A percentile compares a stretch with the other conserved stretches of the same genome.
phyloP scores from a whole-genome alignment of 208 protist species.

The Perkinsela sp. region DNA sequence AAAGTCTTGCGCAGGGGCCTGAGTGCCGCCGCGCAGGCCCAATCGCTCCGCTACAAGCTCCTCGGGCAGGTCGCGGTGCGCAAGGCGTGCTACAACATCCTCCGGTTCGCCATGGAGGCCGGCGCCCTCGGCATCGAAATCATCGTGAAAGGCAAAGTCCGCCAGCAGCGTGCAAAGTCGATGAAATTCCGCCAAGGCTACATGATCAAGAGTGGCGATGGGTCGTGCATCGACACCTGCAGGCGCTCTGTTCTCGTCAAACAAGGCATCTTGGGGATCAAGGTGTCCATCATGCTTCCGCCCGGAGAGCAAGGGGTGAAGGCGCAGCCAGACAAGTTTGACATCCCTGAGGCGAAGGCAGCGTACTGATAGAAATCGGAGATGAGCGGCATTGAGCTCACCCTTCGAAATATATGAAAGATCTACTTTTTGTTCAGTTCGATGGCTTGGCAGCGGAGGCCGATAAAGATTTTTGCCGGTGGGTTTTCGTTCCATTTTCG shows the following conservation, averaged over 20 bases:
- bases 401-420: no score
- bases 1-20: slow-evolving; percentile 83
- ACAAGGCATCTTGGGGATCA: slow-evolving; percentile 90
- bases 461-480: no score
- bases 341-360: slow-evolving; percentile 6
- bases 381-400: no score
- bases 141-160: slow-evolving; percentile 93
- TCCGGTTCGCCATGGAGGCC: slow-evolving; percentile 92
- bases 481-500: no score
- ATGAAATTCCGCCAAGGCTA: slow-evolving; percentile 99
- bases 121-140: slow-evolving; percentile 95
- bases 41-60: slow-evolving; percentile 93
- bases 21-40: slow-evolving; percentile 89
- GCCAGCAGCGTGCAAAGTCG: slow-evolving; percentile 90
- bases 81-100: slow-evolving; percentile 89
- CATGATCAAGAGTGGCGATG: slow-evolving; percentile 89
- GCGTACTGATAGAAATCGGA: not conserved
- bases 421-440: no score
- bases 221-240: slow-evolving; percentile 77
- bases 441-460: no score
- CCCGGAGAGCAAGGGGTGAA: slow-evolving; percentile 37
- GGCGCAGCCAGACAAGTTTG: slow-evolving; percentile 5
- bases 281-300: slow-evolving; percentile 97
- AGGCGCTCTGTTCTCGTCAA: slow-evolving; percentile 86
- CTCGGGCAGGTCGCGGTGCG: slow-evolving; percentile 87